phyloP scores from a whole-genome alignment of 1,284 basidiomycete genomes.

The Rhodotorula glutinis region DNA sequence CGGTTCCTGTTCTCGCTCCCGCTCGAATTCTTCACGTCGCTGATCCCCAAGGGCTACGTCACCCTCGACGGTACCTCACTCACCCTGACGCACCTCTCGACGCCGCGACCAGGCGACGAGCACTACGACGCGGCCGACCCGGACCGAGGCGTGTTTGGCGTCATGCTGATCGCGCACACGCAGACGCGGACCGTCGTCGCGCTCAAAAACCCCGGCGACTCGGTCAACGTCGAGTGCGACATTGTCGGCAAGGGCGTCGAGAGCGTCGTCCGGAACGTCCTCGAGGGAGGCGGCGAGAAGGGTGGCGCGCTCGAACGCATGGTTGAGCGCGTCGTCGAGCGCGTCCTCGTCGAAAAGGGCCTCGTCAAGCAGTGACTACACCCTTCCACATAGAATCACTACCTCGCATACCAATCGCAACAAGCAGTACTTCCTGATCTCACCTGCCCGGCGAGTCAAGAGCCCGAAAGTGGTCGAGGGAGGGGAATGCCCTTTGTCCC shows the following conservation, averaged over 20 bases:
- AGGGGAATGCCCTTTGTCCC: too few species aligned
- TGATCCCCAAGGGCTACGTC: conserved; percentile 95
- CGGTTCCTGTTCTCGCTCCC: conserved; percentile 74
- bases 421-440: too few species aligned
- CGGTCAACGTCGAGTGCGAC: conserved; percentile 92
- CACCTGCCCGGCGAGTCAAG: too few species aligned
- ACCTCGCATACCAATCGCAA: neutral
- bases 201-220: conserved; percentile 69
- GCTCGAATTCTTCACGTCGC: conserved; percentile 61
- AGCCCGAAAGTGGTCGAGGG: too few species aligned
- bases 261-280: conserved; percentile 71
- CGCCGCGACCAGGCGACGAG: conserved; percentile 49
- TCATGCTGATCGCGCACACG: conserved; percentile 95
- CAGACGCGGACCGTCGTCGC: conserved; percentile 82
- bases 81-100: conserved; percentile 81
- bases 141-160: conserved; percentile 62
- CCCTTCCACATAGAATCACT: neutral
- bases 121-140: conserved; percentile 11
- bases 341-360: conserved; percentile 54
- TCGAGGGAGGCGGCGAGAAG: conserved; percentile 58
- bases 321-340: conserved; percentile 70
- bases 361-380: conserved; percentile 17
- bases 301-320: conserved; percentile 55
- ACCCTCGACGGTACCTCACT: conserved; percentile 92
- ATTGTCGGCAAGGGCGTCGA: conserved; percentile 85